These are phyloP conservation scores for Tricholomella constricta DNA, from an alignment of 768 basidiomycete species.

Conservation along the genomic window DNA sequence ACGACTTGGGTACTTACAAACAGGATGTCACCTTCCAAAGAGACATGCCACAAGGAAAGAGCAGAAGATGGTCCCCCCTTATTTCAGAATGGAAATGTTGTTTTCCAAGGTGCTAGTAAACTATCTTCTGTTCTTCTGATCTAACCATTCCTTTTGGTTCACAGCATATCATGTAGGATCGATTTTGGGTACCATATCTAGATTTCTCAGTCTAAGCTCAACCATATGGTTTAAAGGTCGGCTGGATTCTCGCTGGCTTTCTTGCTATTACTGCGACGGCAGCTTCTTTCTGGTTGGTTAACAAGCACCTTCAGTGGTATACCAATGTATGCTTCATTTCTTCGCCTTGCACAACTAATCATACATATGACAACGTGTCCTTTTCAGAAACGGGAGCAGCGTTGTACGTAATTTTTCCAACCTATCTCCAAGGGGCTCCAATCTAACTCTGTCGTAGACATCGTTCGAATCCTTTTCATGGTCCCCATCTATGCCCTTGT, in stretches of 20 bases:
- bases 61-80: constrained; percentile 54
- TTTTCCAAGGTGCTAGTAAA: constrained; percentile 51
- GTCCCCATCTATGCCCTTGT: constrained; percentile 74
- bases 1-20: background rate
- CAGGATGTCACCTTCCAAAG: constrained; percentile 17
- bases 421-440: background rate
- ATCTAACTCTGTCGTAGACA: constrained; percentile 42
- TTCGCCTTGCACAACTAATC: background rate
- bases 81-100: constrained; percentile 60
- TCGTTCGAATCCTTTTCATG: constrained; percentile 76
- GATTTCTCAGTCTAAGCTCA: background rate
- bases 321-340: constrained; percentile 48
- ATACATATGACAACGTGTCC: background rate
- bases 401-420: constrained; percentile 43
- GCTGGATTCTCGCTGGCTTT: constrained; percentile 66
- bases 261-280: constrained; percentile 58
- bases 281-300: constrained; percentile 73
- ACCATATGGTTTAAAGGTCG: constrained; percentile 44
- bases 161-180: constrained; percentile 58
- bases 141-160: constrained; percentile 4
- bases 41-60: constrained; percentile 40
- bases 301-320: constrained; percentile 72
- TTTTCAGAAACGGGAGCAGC: constrained; percentile 64
- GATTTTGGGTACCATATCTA: background rate
- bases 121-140: background rate